Evolutionary conservation across 1,284 basidiomycete genomes (phyloP), one percentile per base, ranked within the genome.

Genomic region (Malassezia slooffiae): DNA sequence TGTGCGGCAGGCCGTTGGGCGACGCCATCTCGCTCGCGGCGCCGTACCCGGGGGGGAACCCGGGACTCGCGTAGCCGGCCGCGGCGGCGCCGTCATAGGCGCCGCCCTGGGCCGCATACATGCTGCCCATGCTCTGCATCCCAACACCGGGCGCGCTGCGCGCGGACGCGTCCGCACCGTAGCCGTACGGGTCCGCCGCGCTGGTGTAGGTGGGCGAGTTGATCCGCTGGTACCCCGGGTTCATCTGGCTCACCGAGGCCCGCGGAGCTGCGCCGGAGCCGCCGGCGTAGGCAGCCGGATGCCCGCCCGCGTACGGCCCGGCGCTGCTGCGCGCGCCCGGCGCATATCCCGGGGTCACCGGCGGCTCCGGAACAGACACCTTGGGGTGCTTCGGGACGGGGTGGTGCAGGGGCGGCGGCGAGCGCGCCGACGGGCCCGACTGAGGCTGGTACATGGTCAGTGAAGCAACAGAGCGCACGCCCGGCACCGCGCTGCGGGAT

Each of bases 371-470:
- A 8, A 61, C 59, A 19, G 54, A 54, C 5, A 32, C 19, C 17
- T 27, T 15, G 8, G 65, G 64, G 36, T 67, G 65, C 29, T 58
- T 67, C 7, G 65, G 63, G n/a, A 67, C 57, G 19, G 65, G 65
- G 31, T 67, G 65, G 33, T 65, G 63, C 20, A 68, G 56, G 20
- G 65, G 65, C 13, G 65, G 65, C 19, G 52, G 55, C n/a, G 54
- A 47, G 19, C 54, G 51, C 36, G 51, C 50, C 33, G 34, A 41
- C 48, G 35, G 34, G 37, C 57, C 16, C 49, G 49, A 46, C 2
- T 31, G 20, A 22, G 48, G 53, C 37, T 54, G 50, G 27, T 58
- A 52, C 57, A 57, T 62, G 38, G 29, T 40, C 29, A 5, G n/a
- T 34, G 8, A 24, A 24, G 36, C 36, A 28, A 26, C 26, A 15